Base-by-base conservation (phyloP, 2,329 filamentous ascomycete genomes). In the Neocatenulostroma microsporum region DNA sequence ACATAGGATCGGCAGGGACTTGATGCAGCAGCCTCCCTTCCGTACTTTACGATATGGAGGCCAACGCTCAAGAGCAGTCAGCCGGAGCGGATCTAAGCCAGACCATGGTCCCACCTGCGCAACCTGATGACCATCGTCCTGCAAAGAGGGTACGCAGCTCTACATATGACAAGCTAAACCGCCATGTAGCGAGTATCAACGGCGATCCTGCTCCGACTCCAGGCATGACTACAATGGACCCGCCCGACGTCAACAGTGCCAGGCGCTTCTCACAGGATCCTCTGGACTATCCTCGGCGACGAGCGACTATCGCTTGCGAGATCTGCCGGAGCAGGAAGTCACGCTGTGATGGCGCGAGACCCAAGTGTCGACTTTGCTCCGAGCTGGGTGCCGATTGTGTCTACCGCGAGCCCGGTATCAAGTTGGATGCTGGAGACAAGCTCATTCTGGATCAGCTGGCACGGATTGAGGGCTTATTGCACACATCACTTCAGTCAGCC, bases 381-480 rank as follows among this genome's bases (percentile, higher is more conserved):
- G 84, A 89, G 57, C 68, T 89, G 26, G 82, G 84, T 37, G 84
- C 83, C 29, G 82, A 89, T 45, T 91, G 84, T 60, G 73, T 88
- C 47, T 91, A 91, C 60, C 76, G 84, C 45, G 84, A 91, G 57
- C 84, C 84, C 5, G 84, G 84, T 3, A 84, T 89, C 67, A 91
- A 91, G 63, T 74, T 91, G 8, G 84, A 91, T 57, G 83, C 84
- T 23, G 84, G 84, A 46, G 84, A 89, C 66, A 89, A 88, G 63
- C 69, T 91, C 39, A 91, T 91, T 43, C 66, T 91, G 24, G 84
- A 89, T 56, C 80, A 82, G 38, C 68, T 91, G 23, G 77, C 73
- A 50, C 78, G 82, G 36, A 88, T 91, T 51, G 84, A 91, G 60
- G 81, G 72, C 34, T 66, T 91, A 28, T 69, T 91, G n/a, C 82